Conservation (phyloP, 108 stramenopile genomes). For the Cylindrotheca fusiformis region DNA sequence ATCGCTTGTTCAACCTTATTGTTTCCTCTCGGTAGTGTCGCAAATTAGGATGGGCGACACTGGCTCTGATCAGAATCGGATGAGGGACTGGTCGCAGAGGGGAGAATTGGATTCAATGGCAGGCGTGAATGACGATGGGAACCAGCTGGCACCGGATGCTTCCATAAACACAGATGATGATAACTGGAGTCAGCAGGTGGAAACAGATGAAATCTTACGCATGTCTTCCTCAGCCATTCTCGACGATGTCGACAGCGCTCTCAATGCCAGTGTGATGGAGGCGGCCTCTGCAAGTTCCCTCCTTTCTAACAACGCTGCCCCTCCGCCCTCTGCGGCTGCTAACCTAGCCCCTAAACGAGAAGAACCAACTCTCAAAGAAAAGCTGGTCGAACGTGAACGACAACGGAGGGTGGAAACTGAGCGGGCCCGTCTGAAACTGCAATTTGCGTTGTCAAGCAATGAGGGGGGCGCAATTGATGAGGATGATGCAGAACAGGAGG, state of each 20-base stretch:
- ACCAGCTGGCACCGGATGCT: too few species aligned
- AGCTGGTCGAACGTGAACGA: slow-evolving; percentile 70
- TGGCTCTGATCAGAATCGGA: too few species aligned
- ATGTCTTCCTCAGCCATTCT: slow-evolving; percentile 9
- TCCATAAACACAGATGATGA: too few species aligned
- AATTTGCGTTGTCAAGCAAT: slow-evolving; percentile 53
- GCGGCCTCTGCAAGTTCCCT: neutral
- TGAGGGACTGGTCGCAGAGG: too few species aligned
- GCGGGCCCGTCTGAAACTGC: slow-evolving; percentile 63
- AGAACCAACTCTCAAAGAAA: slow-evolving; percentile 68
- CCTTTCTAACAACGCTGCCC: neutral
- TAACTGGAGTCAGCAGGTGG: slow-evolving; percentile 49
- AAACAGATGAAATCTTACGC: slow-evolving; percentile 31
- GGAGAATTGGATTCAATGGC: too few species aligned
- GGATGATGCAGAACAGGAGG: slow-evolving; percentile 10
- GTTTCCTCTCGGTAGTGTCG: too few species aligned
- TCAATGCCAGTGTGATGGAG: neutral
- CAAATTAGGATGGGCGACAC: too few species aligned
- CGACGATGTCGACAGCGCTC: slow-evolving; percentile 8
- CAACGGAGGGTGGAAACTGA: slow-evolving; percentile 72
- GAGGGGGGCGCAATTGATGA: slow-evolving; percentile 19
- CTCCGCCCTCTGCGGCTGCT: neutral
- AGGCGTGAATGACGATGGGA: too few species aligned
- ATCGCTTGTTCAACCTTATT: too few species aligned
- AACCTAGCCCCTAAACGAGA: slow-evolving; percentile 33